Base-by-base conservation (phyloP, 208 protist genomes). In the Leishmania tropica region DNA sequence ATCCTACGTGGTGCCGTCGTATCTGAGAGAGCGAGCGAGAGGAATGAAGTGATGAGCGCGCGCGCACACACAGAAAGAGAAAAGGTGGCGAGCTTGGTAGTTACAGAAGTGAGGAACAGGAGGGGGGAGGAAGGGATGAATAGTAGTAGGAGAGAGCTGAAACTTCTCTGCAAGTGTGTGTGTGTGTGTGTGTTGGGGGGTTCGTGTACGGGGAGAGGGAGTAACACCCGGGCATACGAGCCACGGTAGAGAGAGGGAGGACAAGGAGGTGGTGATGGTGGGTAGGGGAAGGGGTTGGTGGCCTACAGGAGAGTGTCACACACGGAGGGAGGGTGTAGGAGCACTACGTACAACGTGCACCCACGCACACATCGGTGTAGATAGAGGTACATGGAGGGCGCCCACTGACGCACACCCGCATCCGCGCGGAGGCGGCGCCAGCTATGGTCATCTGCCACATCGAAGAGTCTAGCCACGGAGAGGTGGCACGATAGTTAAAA, bases 161-260 rank as follows among this genome's bases (percentile, higher is more conserved):
- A 74, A 74, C 68, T 53, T 53, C 68, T 74, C 42, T n/a, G 15
- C 31, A 37, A 24, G 19, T 76, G 72, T 45, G 70, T 56, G 47
- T 56, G 70, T 58, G 15, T 75, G 71, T 45, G 48, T 64, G 58
- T 56, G 58, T 73, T 7, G 28, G 62, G 10, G 45, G 40, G 45
- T 40, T 7, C 5, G 62, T 31, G 60, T 40, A 37, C 62, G 31
- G 31, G 6, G 5, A 40, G 62, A 31, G 5, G 8, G 62, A 40
- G 62, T 1, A 67, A n/a, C 60, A n/a, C 60, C 21, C 47, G 2
- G 42, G 42, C 65, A 2, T n/a, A 40, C 19, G 0, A 37, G n/a
- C 7, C 3, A n/a, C 13, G n/a, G 35, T 13, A 35, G 47, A 53
- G 48, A 51, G 31, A 74, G 19, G 2, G 60, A n/a, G 48, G 45